phyloP scores from a whole-genome alignment of 2,329 filamentous ascomycete genomes.

The Phyllosticta paracitricarpa region DNA sequence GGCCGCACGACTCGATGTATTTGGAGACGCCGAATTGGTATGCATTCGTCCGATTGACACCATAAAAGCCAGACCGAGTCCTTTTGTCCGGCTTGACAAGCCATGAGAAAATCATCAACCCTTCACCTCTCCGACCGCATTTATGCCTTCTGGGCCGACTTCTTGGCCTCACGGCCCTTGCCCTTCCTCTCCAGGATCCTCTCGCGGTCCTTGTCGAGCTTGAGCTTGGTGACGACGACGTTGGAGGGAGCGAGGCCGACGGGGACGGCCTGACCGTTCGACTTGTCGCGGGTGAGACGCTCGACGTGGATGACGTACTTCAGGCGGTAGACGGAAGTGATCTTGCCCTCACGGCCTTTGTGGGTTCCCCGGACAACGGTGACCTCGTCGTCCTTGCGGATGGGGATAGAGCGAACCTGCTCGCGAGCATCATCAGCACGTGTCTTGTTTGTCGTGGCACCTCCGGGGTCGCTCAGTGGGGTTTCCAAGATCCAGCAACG shows the following conservation, averaged over 20 bases:
- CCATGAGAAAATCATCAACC: constrained; percentile 30
- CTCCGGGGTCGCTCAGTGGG: background rate
- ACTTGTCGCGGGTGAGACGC: constrained; percentile 94
- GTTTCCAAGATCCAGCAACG: background rate
- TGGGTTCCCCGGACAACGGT: constrained; percentile 82
- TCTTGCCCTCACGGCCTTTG: constrained; percentile 98
- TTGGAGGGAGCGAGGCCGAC: constrained; percentile 93
- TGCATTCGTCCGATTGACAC: constrained; percentile 30
- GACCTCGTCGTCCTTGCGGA: constrained; percentile 61
- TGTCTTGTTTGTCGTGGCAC: background rate
- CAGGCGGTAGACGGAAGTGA: constrained; percentile 69
- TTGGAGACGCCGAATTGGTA: constrained; percentile 20
- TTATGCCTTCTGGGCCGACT: constrained; percentile 45
- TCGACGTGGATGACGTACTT: constrained; percentile 98
- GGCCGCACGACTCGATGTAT: constrained; percentile 20
- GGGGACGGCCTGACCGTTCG: constrained; percentile 89
- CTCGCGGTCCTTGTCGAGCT: constrained; percentile 92
- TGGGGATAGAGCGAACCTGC: constrained; percentile 84
- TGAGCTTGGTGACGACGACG: constrained; percentile 97
- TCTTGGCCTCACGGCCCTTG: constrained; percentile 66
- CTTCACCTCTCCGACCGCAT: constrained; percentile 25
- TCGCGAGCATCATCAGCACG: constrained; percentile 9
- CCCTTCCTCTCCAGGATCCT: constrained; percentile 78
- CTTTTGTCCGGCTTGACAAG: constrained; percentile 19
- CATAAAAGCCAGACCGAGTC: constrained; percentile 24